Percentiles rank a stretch among this genome's conserved stretches.
Conservation (phyloP, 2,329 filamentous ascomycete genomes). For the Fusarium hostae region DNA sequence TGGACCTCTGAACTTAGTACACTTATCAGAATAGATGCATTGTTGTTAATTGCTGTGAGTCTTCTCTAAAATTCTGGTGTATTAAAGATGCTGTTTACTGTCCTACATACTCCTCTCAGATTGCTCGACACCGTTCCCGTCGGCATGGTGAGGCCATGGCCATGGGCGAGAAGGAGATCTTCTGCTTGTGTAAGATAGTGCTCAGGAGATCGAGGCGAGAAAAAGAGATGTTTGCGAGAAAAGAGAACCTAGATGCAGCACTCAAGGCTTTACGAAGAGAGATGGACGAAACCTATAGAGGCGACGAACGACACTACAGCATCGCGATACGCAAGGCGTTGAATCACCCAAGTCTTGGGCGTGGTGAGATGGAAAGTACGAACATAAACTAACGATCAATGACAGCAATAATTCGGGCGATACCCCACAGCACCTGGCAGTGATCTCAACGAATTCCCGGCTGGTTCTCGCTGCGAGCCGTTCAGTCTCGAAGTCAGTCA, state of each 20-base stretch:
- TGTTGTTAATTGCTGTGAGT: no score
- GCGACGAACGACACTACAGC: slow-evolving; percentile 53
- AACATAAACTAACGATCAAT: no score
- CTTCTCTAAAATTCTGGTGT: no score
- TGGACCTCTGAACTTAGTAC: no score
- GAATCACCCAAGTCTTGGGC: no score
- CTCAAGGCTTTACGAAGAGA: slow-evolving; percentile 56
- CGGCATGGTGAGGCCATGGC: slow-evolving; percentile 54
- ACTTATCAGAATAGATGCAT: no score
- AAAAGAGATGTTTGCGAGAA: no score
- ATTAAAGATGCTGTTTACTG: slow-evolving; percentile 68
- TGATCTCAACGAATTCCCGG: slow-evolving; percentile 41
- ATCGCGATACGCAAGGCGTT: no score
- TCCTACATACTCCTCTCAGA: slow-evolving; percentile 78
- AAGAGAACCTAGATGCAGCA: slow-evolving; percentile 70
- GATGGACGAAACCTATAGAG: slow-evolving; percentile 55
- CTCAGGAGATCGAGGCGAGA: slow-evolving; percentile 64
- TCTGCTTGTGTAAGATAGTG: slow-evolving; percentile 55
- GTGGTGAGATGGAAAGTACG: slow-evolving; percentile 53
- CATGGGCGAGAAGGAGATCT: slow-evolving; percentile 45
- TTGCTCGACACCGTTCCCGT: slow-evolving; percentile 85
- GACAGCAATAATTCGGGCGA: no score
- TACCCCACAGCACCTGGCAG: no score
- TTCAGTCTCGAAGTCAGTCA: slow-evolving; percentile 69
- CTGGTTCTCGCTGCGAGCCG: slow-evolving; percentile 70